Percentiles rank a stretch among this genome's conserved stretches.
Conservation (phyloP, 441 rosid species). For the Gossypium aridum region DNA sequence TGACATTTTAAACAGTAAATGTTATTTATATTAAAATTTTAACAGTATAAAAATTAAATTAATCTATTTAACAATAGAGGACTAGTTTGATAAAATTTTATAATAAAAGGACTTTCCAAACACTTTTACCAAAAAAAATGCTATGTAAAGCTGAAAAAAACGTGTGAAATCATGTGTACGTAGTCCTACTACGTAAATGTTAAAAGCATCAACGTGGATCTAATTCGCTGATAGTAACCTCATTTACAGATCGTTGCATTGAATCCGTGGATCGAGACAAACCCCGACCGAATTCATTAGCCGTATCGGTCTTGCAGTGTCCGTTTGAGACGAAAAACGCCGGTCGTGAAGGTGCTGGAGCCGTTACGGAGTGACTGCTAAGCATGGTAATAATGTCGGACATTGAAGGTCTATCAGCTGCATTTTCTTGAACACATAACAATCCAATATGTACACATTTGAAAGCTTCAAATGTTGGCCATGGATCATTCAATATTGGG, state of each 20-base stretch:
- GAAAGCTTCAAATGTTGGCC: constrained; percentile 16
- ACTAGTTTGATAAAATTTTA: too few relatives aligned
- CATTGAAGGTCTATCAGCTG: constrained; percentile 20
- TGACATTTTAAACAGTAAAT: too few relatives aligned
- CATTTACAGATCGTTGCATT: constrained; percentile 20
- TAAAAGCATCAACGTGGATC: constrained; percentile 12
- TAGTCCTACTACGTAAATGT: not conserved
- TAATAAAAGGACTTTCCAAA: too few relatives aligned
- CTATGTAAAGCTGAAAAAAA: too few relatives aligned
- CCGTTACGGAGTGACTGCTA: constrained; percentile 4
- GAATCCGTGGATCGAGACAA: not conserved
- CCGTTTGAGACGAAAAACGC: constrained; percentile 5
- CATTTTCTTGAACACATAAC: constrained; percentile 25
- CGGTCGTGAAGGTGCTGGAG: constrained; percentile 15
- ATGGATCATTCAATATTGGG: constrained; percentile 11
- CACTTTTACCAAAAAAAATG: too few relatives aligned
- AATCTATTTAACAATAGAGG: too few relatives aligned
- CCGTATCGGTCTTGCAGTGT: not conserved
- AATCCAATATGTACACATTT: constrained; percentile 25
- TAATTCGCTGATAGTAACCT: constrained; percentile 25
- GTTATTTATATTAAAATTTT: too few relatives aligned
- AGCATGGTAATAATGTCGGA: constrained; percentile 21
- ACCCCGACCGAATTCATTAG: not conserved
- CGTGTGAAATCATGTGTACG: too few relatives aligned
- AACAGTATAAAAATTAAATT: too few relatives aligned